Conservation (phyloP, 768 basidiomycete genomes). For the Termitomyces sp. region DNA sequence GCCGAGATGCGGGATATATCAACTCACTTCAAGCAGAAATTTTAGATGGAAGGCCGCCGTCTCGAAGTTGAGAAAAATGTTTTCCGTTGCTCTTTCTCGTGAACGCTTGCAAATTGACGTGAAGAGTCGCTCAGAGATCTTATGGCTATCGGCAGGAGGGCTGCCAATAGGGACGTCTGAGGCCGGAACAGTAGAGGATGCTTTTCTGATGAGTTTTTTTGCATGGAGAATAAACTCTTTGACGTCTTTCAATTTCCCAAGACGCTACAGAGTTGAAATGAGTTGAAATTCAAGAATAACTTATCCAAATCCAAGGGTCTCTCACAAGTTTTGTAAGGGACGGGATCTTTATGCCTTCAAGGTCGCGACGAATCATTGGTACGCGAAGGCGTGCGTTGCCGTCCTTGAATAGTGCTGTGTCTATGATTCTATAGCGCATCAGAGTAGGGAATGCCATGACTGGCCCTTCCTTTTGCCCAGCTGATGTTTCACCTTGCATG, state of each 20-base stretch:
- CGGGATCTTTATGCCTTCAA: not conserved
- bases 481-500: not conserved
- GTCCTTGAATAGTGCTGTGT: not conserved
- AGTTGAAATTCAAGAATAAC: not conserved
- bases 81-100: not conserved
- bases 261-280: not conserved
- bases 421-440: not conserved
- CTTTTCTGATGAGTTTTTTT: not conserved
- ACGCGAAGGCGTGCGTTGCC: not conserved
- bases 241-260: not conserved
- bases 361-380: not conserved
- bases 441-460: not conserved
- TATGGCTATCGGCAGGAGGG: not conserved
- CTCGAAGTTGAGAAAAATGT: not conserved
- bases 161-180: not conserved
- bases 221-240: not conserved
- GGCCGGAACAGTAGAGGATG: not conserved
- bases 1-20: not conserved
- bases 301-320: not conserved
- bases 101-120: not conserved
- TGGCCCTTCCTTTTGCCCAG: not conserved
- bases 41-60: not conserved
- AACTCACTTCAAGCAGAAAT: not conserved
- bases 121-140: not conserved
- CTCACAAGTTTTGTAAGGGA: not conserved